Base-by-base conservation (phyloP, 306 rosid species). In the Rubus parviflorus region DNA sequence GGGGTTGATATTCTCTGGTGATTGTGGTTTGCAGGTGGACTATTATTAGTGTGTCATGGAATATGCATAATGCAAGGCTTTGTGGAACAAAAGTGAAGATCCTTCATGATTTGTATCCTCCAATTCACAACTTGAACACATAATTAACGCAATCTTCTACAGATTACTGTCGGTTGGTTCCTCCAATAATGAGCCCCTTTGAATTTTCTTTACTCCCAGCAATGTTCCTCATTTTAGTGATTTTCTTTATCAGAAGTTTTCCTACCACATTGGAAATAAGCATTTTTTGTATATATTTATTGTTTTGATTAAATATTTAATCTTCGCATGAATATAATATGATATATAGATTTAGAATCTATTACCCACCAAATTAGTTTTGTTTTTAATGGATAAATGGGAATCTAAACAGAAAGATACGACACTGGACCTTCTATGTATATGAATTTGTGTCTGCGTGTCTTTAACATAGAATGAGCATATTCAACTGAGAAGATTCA, bases 11-110 rank as follows among this genome's bases (percentile, higher is more conserved):
- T 72, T 49, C 14, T 72, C 65, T 60, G 19, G 53, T 20, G 72
- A 37, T 49, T 42, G 30, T 63, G 77, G 53, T n/a, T 66, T 25
- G 67, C 42, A 72, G 75, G 48, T 58, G 72, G 19, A 43, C 53
- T 67, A 20, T 43, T 6, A 68, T 78, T 38, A 7, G 68, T 15
- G 68, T 14, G 20, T 25, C 56, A 15, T 64, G 75, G 64, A 74
- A 74, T 57, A 56, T 80, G 53, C 83, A 74, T 25, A 19, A n/a
- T 45, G 23, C 25, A 53, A 30, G 6, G 60, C 45, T 43, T 25
- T 19, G 45, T 40, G 68, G 61, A 25, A 79, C 70, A 54, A 52
- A 80, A 62, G 74, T 56, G 22, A 68, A 66, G 83, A 80, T 74
- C 62, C 79, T 66, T 54, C 49, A 23, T 73, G 51, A 74, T 64